Evolutionary conservation across 805 yeast genomes (phyloP), one percentile per base, ranked within the genome.

Genomic region (Candida fluviatilis): DNA sequence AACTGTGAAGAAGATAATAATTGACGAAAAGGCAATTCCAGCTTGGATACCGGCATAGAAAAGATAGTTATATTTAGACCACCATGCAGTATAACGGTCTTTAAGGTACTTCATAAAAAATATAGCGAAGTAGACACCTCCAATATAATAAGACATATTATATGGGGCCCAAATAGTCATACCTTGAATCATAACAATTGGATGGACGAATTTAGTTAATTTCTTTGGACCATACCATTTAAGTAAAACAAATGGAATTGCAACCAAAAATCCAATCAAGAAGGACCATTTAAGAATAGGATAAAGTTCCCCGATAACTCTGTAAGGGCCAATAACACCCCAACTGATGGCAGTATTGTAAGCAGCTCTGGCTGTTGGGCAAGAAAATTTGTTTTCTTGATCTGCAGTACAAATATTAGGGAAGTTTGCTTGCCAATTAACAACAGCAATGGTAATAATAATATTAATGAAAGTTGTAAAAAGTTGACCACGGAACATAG

Each of bases 281-380:
- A 61, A 58, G 25, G 58, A 56, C 42, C 44, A 60, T 39, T 52
- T 45, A 46, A 61, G 49, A 19, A 56, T 34, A 6, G 64, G 66
- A 44, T 61, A 58, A 18, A 60, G 39, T 13, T 54, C 56, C 12
- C 42, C 46, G 34, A 60, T 57, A 6, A 57, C 61, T 42, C 48
- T 54, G 48, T 52, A 52, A 5, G 66, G 64, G 0, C 86, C 86
- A 44, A 80, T 69, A 54, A 57, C 69, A 34, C 84, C 86, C 84
- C 84, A 81, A 33, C 76, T 55, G 14, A 80, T 65, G 0, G 82
- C 70, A 2, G 84, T 74, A 17, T 71, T 62, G 58, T 62, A 78
- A 50, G 71, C 75, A 2, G 49, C 41, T 5, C 36, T 46, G 6
- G 57, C 41, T 17, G 34, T 31, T 12, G 60, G 58, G 37, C 61